Evolutionary conservation across 2,329 filamentous ascomycete genomes (phyloP), one percentile per base, ranked within the genome.

Genomic region (Hymenoscyphus linearis): DNA sequence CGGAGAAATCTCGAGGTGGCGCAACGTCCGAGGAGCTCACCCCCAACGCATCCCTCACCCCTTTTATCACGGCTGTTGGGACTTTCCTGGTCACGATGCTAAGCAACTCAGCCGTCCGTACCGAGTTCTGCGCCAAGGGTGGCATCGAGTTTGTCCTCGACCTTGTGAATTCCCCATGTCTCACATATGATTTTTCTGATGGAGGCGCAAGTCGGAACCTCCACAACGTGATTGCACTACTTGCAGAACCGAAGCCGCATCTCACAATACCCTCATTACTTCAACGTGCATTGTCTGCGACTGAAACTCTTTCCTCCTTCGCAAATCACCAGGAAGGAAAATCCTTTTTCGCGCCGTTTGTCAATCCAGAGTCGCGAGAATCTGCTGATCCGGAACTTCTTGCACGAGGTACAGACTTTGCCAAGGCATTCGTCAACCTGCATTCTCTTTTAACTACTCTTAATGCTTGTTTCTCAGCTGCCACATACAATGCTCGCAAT

Each of bases 61-160:
- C 71, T 27, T 96, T 93, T 71, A 82, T 97, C 60, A 85, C 85
- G 69, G 89, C 89, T 26, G 79, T 91, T 40, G 83, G 88, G 62
- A 88, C 85, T 56, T 99, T 99, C 73, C 76, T 99, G 53, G 74
- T 76, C 10, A 70, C 66, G 1, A 67, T 74, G 44, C 67, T 74
- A 40, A 64, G 62, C 18, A 73, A 73, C 55, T 63, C 67, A 2
- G 65, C 70, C 5, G 66, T 71, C 26, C 69, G 72, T 13, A 64
- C 67, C 18, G 82, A 83, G 26, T 93, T 97, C 70, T 85, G 95
- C 64, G 85, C 89, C 59, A 82, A 83, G 56, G 91, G 92, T 61
- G 95, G 91, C 6, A 85, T 93, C 26, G 91, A 97, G 73, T 81
- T 89, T 57, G 80, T 98, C 22, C 80, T 99, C 59, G 91, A 97